Percentiles rank a stretch among this genome's conserved stretches.
Conservation (phyloP, 768 basidiomycete species). For the Udeniomyces megalosporus region DNA sequence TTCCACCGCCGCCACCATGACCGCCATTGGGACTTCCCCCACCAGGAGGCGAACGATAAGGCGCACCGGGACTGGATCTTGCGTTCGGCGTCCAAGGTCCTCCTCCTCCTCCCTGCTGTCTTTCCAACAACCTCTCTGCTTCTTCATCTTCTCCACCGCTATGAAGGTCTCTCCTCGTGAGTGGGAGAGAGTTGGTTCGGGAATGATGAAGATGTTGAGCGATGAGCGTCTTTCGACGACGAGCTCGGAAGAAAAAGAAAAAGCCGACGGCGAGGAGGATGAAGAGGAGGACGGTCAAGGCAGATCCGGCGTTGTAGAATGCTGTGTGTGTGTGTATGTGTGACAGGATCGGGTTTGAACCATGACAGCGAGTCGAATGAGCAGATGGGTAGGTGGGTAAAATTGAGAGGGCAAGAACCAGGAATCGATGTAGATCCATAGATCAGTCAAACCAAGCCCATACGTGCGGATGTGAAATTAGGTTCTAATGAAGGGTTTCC, state of each 20-base stretch:
- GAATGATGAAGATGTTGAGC: neutral
- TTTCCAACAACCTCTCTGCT: too few relatives aligned
- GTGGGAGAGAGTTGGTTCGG: neutral
- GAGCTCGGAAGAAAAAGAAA: conserved; percentile 63
- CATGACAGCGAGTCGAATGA: neutral
- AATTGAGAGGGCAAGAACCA: neutral
- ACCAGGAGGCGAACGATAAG: too few relatives aligned
- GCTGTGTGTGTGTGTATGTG: too few relatives aligned
- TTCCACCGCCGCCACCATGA: neutral
- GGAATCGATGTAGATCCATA: too few relatives aligned
- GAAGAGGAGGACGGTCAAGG: conserved; percentile 63
- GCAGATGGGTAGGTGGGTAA: neutral
- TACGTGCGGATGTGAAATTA: too few relatives aligned
- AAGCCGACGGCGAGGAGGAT: conserved; percentile 49
- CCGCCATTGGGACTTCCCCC: neutral
- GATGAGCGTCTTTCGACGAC: conserved; percentile 30
- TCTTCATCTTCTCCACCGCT: neutral
- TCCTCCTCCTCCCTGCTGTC: too few relatives aligned
- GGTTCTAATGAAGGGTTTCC: too few relatives aligned
- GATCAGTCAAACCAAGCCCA: too few relatives aligned
- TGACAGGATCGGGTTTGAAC: too few relatives aligned
- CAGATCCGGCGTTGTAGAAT: conserved; percentile 88
- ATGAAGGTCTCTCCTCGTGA: neutral
- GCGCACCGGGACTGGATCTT: too few relatives aligned
- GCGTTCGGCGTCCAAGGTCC: too few relatives aligned